These are phyloP conservation scores for Schizosaccharomyces osmophilus DNA, from an alignment of 805 yeast species.

Conservation along the genomic window DNA sequence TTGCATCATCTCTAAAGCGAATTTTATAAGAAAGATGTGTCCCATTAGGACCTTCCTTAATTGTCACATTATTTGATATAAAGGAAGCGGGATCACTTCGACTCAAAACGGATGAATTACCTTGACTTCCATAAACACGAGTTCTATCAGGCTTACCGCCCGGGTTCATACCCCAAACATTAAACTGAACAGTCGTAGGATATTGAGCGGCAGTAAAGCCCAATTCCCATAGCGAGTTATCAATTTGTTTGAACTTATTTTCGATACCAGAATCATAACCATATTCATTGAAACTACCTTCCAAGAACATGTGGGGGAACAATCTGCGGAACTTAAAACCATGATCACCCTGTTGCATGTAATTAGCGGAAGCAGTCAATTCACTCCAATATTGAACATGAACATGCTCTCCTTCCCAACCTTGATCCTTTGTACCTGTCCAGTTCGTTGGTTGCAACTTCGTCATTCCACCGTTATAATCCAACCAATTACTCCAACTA, in stretches of 20 bases:
- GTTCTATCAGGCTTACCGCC: conserved; percentile 1
- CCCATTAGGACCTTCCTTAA: neutral
- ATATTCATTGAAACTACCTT: neutral
- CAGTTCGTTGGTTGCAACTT: neutral
- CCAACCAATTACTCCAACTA: neutral
- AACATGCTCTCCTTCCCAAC: conserved; percentile 1
- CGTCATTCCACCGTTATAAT: neutral
- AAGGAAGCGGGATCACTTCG: neutral
- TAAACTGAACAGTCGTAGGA: neutral
- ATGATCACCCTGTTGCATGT: conserved; percentile 2
- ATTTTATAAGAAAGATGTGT: neutral
- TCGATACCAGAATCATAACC: conserved; percentile 3
- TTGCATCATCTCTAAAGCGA: neutral
- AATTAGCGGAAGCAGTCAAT: neutral
- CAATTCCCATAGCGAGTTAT: neutral
- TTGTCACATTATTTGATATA: neutral
- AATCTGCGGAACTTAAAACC: neutral
- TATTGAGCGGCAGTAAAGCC: neutral
- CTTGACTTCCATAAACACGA: neutral
- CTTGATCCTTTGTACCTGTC: neutral
- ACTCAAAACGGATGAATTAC: neutral
- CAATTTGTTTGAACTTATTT: neutral
- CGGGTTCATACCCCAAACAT: conserved; percentile 2
- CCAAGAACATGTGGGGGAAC: neutral
- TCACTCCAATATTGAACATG: conserved; percentile 1